Evolutionary conservation across 2,329 filamentous ascomycete species (phyloP), one percentile per base, ranked within the genome.

Genomic region (Byssoonygena ceratinophila): DNA sequence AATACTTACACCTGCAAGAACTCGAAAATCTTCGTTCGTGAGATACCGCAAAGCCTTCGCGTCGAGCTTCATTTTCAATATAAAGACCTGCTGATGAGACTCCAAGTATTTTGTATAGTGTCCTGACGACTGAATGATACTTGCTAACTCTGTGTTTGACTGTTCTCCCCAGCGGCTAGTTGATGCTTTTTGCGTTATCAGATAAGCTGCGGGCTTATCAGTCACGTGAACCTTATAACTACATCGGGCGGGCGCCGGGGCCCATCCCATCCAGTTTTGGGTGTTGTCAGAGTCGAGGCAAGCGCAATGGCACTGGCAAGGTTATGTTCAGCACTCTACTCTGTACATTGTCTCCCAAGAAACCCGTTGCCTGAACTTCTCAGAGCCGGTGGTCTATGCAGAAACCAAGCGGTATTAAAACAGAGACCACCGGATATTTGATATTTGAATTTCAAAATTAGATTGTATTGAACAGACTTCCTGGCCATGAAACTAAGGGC

Each of bases 41-140:
- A 98, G 80, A 71, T 98, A 91, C 67, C 94, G 89, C 73, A 98
- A 83, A 46, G 87, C 84, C 68, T 89, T 89, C 46, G 91, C 90
- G 68, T 98, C 89, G 68, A 98, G 82, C 76, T 92, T 94, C 92
- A 98, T 98, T 58, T 55, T 71, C 34, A 23, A 40, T 2, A 20
- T 4, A 20, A 6, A 20, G 3, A 6, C 37, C 8, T 40, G 5
- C 8, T 18, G 22, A 22, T 16, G 37, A 40, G n/a, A 18, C 5
- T 16, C 9, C 14, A 16, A 37, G n/a, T 12, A 22, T 40, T 40
- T 23, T 40, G 9, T 40, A 23, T 40, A n/a, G 22, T 22, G n/a
- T n/a, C 16, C 16, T 9, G 11, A 4, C 5, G 34, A 5, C 34
- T 20, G 4, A 18, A 16, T 18, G 34, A 16, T 6, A 37, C n/a